Percentiles rank a stretch among this genome's conserved stretches.
Evolutionary conservation across 73 alveolate species (phyloP).

Genomic region (Paraurostyla sp.): DNA sequence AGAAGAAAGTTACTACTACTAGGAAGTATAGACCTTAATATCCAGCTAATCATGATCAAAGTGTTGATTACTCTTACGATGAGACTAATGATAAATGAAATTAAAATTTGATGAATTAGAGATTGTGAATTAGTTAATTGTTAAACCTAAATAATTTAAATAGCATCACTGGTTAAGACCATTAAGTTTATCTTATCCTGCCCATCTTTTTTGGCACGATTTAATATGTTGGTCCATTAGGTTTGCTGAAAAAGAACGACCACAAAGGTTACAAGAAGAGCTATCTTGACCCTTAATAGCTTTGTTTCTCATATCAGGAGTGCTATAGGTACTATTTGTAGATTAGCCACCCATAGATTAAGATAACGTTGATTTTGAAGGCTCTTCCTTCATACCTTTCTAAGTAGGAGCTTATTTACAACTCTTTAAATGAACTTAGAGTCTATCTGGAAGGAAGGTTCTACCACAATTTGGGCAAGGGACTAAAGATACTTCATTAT

Average conservation of each 20-base stretch:
- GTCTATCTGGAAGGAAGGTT: conserved; percentile 94
- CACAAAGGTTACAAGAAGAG: conserved; percentile 37
- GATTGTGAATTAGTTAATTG: neutral
- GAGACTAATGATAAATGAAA: neutral
- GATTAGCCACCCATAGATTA: neutral
- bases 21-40: neutral
- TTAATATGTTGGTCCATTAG: conserved; percentile 40
- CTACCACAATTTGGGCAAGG: conserved; percentile 94
- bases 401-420: conserved; percentile 78
- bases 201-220: conserved; percentile 60
- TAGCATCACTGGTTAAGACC: neutral
- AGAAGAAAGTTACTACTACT: conserved; percentile 16
- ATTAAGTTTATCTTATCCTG: neutral
- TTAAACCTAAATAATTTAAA: neutral
- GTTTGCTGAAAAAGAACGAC: neutral
- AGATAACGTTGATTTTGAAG: neutral
- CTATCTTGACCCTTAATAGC: neutral
- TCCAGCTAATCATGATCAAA: neutral
- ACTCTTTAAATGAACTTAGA: conserved; percentile 88
- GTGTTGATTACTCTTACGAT: conserved; percentile 33
- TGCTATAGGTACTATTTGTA: neutral
- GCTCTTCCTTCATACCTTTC: neutral
- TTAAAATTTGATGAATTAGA: too few species aligned
- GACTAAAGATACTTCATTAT: conserved; percentile 85
- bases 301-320: conserved; percentile 44